Percentiles rank a stretch among this genome's conserved stretches.
Evolutionary conservation across 148 eudicot species (phyloP).

Genomic region (Pharnaceum exiguum): DNA sequence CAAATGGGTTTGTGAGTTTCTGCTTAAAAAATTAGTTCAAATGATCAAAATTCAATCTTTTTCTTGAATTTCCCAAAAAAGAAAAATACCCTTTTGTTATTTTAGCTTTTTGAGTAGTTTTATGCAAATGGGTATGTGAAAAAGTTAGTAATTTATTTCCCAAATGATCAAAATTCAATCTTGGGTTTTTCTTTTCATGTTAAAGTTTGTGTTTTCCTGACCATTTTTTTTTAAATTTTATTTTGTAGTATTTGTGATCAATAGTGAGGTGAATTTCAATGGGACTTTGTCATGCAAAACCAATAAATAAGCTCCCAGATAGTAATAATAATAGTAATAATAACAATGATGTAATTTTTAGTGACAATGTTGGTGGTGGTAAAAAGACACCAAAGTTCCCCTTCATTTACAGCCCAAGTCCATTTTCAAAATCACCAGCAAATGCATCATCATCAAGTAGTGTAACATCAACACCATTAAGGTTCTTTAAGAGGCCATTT

Average conservation of each 20-base stretch:
- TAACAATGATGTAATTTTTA: constrained; percentile 19
- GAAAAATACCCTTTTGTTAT: too few relatives aligned
- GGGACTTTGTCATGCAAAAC: constrained; percentile 98
- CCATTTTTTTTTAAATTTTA: neutral
- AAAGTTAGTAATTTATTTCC: too few relatives aligned
- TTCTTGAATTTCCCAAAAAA: too few relatives aligned
- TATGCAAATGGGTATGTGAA: too few relatives aligned
- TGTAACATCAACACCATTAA: constrained; percentile 71
- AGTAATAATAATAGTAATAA: too few relatives aligned
- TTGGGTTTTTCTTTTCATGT: constrained; percentile 38
- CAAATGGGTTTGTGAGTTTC: too few relatives aligned
- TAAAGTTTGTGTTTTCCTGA: constrained; percentile 27
- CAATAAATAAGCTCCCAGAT: constrained; percentile 47
- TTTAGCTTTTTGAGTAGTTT: too few relatives aligned
- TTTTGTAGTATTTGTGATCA: constrained; percentile 12
- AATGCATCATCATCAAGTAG: too few relatives aligned
- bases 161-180: too few relatives aligned
- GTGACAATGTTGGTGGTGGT: constrained; percentile 16
- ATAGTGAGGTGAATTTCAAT: constrained; percentile 36
- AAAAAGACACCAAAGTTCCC: constrained; percentile 67
- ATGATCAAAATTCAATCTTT: too few relatives aligned
- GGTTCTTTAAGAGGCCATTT: constrained; percentile 75
- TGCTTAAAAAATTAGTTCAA: too few relatives aligned
- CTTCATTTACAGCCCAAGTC: constrained; percentile 90
- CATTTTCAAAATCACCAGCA: constrained; percentile 73